Base-by-base conservation (phyloP, 2,329 filamentous ascomycete genomes). In the Colletotrichum spaethianum region DNA sequence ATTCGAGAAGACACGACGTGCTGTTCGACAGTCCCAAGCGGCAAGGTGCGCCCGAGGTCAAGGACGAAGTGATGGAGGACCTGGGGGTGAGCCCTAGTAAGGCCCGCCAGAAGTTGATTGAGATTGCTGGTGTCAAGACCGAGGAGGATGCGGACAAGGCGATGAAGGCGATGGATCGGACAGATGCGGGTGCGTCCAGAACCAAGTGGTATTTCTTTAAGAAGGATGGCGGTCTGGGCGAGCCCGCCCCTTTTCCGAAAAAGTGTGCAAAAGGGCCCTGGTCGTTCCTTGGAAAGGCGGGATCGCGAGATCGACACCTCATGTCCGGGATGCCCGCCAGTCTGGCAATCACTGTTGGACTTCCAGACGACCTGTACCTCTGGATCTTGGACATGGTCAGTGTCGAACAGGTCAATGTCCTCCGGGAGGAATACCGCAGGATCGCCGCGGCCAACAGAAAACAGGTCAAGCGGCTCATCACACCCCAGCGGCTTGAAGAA, bases 351-450 rank as follows among this genome's bases (percentile, higher is more conserved):
- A 60, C 48, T 9, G 14, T 63, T 23, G 26, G 44, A n/a, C 78
- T 94, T 16, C 90, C 93, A 0, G 89, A 93, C 72, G 87, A 92
- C 66, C 77, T 94, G 1, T 86, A 94, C 61, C 76, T 87, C 20
- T 95, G 93, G 93, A 83, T 94, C 3, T 77, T 93, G 7, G 82
- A 88, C 61, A 87, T 91, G 81, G 82, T 91, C 28, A 89, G 87
- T 66, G 78, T 83, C 2, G 90, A 93, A 75, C 81, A 83, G 50
- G 87, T 87, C 40, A 82, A 85, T 52, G 84, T 89, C 55, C 79
- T 94, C 52, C 86, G 90, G 61, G 80, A 86, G 66, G 88, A 91
- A 70, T 94, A 94, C 78, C 83, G 86, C 66, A 86, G 86, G 55
- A 80, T 94, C 4, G 81, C 88, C 63, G 81, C 84, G 42, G 78